Conservation (phyloP, 345 rosid species). For the Gynandropsis gynandra region DNA sequence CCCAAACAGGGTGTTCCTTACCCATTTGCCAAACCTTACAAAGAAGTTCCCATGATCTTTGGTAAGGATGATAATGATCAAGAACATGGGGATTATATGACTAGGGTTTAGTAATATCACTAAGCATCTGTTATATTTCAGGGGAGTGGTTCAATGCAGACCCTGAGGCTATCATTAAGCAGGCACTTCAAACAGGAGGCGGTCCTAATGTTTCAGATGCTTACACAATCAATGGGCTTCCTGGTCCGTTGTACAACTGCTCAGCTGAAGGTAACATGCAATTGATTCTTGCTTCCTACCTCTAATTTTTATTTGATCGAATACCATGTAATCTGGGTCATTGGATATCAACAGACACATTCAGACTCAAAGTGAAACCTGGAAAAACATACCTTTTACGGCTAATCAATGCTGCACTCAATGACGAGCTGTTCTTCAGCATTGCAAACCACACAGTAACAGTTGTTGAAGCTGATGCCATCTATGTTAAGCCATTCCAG, state of each 20-base stretch:
- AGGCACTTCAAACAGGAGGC: constrained; percentile 47
- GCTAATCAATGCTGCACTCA: constrained; percentile 33
- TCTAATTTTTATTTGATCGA: constrained; percentile 4
- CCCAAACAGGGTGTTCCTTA: constrained; percentile 40
- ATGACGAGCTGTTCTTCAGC: constrained; percentile 43
- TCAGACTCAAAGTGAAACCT: constrained; percentile 33
- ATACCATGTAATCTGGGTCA: background rate
- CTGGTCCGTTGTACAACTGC: constrained; percentile 69
- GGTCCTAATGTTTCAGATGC: constrained; percentile 64
- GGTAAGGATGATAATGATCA: constrained; percentile 23
- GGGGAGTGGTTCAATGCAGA: constrained; percentile 59
- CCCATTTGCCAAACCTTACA: constrained; percentile 50
- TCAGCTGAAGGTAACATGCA: constrained; percentile 49
- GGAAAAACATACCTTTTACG: constrained; percentile 35
- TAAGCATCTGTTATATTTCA: constrained; percentile 9
- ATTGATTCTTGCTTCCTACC: constrained; percentile 5
- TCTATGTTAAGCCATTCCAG: constrained; percentile 32
- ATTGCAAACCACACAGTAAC: constrained; percentile 44
- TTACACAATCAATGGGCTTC: constrained; percentile 47
- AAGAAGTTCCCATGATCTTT: constrained; percentile 46
- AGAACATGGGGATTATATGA: background rate
- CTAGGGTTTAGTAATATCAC: background rate
- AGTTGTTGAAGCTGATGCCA: constrained; percentile 33
- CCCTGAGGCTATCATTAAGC: constrained; percentile 46
- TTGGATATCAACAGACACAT: constrained; percentile 24